Evolutionary conservation across 2,329 filamentous ascomycete species (phyloP), one percentile per base, ranked within the genome.

Genomic region (Aspergillus sp.): DNA sequence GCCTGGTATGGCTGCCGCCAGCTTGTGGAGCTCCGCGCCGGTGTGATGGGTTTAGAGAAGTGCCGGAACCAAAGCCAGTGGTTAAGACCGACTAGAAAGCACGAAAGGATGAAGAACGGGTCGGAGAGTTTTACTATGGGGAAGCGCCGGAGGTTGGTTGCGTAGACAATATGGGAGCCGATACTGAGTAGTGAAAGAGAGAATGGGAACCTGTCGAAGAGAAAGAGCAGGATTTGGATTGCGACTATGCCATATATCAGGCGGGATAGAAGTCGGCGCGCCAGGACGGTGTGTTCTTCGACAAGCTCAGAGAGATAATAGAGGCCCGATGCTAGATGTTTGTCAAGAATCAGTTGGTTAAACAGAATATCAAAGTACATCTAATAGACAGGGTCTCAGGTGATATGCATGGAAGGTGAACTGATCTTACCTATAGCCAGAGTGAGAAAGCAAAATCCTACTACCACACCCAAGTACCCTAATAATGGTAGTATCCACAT

Each of bases 241-340:
- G 69, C 83, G 60, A 97, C 88, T 63, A 96, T 86, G 61, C 78
- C 80, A 78, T 96, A 96, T 68, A 98, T 97, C 56, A 98, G 81
- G 43, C 86, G 87, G 35, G 85, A 89, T 52, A 99, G 82, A n/a
- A 97, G 80, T 57, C 89, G 90, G 73, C 96, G 96, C 12, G 93
- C 90, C 62, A 96, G 77, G 11, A 98, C 93, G 4, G 93, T 97
- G 73, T 99, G 93, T 76, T 99, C 95, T 78, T 99, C 95, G 60
- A 99, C 95, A 14, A 98, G 87, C 76, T 99, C 95, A 23, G 93
- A 97, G 54, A 99, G 88, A 75, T 99, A 99, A 80, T 99, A 99
- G 25, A 99, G 87, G 39, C 95, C 95, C n/a, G 92, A 97, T 40
- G 95, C 95, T 91, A 69, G 48, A 33, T 6, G 37, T 47, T 31